Percentiles rank a stretch among this genome's conserved stretches.
phyloP scores from a whole-genome alignment of 306 rosid species.

The Hylodesmum podocarpum region DNA sequence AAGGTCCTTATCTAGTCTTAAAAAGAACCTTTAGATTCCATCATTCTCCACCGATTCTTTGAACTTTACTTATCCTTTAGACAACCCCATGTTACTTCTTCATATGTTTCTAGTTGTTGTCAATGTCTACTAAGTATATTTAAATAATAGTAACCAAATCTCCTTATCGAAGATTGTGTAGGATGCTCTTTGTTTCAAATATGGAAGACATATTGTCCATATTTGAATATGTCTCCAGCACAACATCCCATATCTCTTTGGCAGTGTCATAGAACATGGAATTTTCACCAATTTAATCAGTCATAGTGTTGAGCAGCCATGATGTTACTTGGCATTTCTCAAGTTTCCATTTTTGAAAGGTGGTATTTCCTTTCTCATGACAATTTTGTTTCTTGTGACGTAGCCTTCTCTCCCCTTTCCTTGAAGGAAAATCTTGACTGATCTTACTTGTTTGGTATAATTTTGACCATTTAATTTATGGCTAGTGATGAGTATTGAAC shows the following conservation, averaged over 20 bases:
- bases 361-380: not conserved
- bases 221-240: not conserved
- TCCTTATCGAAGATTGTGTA: not conserved
- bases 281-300: too few relatives aligned
- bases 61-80: not conserved
- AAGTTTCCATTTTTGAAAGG: not conserved
- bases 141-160: not conserved
- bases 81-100: not conserved
- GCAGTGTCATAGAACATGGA: not conserved
- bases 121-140: not conserved
- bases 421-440: not conserved
- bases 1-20: too few relatives aligned
- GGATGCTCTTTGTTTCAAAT: not conserved
- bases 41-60: not conserved
- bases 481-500: too few relatives aligned
- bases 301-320: not conserved
- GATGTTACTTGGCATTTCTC: not conserved
- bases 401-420: not conserved
- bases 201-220: not conserved
- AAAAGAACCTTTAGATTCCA: too few relatives aligned
- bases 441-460: not conserved
- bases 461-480: not conserved
- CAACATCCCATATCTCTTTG: not conserved
- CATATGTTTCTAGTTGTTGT: not conserved
- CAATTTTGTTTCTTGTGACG: not conserved